Evolutionary conservation across 257 asterid genomes (phyloP), one percentile per base, ranked within the genome.

Genomic region (Petunia secreta): DNA sequence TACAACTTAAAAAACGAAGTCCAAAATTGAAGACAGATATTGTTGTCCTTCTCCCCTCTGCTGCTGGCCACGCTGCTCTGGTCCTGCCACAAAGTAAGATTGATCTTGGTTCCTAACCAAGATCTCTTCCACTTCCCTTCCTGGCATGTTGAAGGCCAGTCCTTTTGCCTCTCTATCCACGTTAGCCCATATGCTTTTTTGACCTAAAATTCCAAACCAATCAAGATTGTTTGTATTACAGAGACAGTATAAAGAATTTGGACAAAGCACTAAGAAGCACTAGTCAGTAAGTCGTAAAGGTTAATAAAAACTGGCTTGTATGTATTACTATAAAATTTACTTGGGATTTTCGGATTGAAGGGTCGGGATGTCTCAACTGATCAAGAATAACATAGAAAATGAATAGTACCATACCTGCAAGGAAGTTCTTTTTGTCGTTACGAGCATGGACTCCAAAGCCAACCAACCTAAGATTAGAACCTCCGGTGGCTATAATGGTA

Each of bases 401-500:
- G 38, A 40, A 4, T n/a, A 68, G n/a, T 1, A 25, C 25, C 25
- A 67, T 78, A 87, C 94, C 91, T 1, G 89, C 90, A 13, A 89
- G 84, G 86, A 84, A 85, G n/a, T 83, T 43, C 54, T 80, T 87
- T 63, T 75, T 74, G 58, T 82, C 84, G 38, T 75, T 39, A 0
- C 38, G 78, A n/a, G 88, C 91, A 36, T 83, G 83, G 84, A 86
- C 55, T 3, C 92, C 91, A 16, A 88, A 88, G 6, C 82, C 83
- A 7, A 83, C 86, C 1, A 86, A 8, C 53, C 85, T 84, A 48
- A 90, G 43, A 55, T 82, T 64, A 57, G 86, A 77, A 6, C 84
- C 64, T 62, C 67, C 82, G 34, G 91, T 64, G 79, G 94, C 86
- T 9, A 87, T 62, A 0, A 84, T 68, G 60, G 83, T 64, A 41